These are phyloP conservation scores for Colletotrichum abscissum DNA, from an alignment of 2,329 filamentous ascomycete species.

Conservation along the genomic window DNA sequence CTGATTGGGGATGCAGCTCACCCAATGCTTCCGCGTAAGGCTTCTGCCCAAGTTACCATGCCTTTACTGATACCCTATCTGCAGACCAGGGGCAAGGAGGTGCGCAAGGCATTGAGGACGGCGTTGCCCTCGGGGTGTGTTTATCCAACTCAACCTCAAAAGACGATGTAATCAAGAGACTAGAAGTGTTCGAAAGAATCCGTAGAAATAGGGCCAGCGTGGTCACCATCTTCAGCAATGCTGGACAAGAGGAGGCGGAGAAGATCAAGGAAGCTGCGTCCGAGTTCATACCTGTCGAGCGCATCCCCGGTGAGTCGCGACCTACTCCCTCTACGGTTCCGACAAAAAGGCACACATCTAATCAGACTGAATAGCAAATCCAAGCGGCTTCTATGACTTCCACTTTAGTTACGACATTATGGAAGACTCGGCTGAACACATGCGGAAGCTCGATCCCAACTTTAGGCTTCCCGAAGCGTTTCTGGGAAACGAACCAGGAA, in stretches of 20 bases:
- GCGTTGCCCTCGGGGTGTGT: conserved; percentile 44
- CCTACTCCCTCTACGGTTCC: not conserved
- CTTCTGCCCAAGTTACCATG: not conserved
- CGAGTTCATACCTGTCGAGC: conserved; percentile 42
- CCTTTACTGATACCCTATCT: conserved; percentile 22
- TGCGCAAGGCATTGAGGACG: conserved; percentile 50
- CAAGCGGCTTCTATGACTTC: conserved; percentile 29
- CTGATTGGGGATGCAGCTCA: conserved; percentile 52
- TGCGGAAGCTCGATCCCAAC: not conserved
- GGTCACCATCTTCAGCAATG: conserved; percentile 53
- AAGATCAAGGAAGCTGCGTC: conserved; percentile 40
- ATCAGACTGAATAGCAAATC: conserved; percentile 11
- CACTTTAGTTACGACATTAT: conserved; percentile 30
- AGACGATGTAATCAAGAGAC: conserved; percentile 38
- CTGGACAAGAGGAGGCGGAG: conserved; percentile 47
- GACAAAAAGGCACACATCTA: not conserved
- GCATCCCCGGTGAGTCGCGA: conserved; percentile 44
- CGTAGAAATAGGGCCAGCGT: conserved; percentile 45
- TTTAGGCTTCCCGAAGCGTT: conserved; percentile 10
- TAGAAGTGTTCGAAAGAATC: conserved; percentile 41
- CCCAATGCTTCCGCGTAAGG: conserved; percentile 51
- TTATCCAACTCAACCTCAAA: conserved; percentile 38
- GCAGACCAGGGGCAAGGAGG: conserved; percentile 52
- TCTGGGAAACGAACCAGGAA: not conserved
- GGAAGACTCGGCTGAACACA: not conserved